Conservation (phyloP, 129 eudicot species). For the Tagetes patula region DNA sequence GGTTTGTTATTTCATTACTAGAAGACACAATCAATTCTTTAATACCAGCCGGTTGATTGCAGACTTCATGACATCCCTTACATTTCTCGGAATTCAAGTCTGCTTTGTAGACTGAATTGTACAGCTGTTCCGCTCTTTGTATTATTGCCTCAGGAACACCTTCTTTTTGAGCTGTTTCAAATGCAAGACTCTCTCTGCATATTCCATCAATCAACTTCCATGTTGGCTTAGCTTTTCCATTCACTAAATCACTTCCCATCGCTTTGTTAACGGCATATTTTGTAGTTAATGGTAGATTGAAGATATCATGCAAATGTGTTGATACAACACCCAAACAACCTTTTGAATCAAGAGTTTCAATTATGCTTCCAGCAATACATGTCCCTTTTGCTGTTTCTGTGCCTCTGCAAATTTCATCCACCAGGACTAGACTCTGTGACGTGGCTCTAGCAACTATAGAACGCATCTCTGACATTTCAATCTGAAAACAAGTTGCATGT, state of each 20-base stretch:
- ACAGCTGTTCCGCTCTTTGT: conserved; percentile 77
- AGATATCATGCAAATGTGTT: conserved; percentile 88
- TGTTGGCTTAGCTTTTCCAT: conserved; percentile 80
- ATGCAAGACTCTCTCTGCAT: conserved; percentile 96
- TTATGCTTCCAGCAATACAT: conserved; percentile 86
- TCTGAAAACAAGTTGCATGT: conserved; percentile 42
- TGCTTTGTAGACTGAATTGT: conserved; percentile 50
- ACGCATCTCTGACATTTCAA: conserved; percentile 97
- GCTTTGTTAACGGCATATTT: conserved; percentile 63
- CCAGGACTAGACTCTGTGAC: conserved; percentile 83
- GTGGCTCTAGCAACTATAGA: conserved; percentile 71
- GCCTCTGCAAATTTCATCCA: conserved; percentile 98
- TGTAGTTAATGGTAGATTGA: conserved; percentile 66
- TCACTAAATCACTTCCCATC: conserved; percentile 65
- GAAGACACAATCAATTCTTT: conserved; percentile 13
- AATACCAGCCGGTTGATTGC: conserved; percentile 25
- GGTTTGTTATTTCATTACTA: conserved; percentile 14
- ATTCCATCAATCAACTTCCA: conserved; percentile 91
- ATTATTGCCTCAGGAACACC: conserved; percentile 69
- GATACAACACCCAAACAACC: conserved; percentile 91
- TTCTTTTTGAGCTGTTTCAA: conserved; percentile 92
- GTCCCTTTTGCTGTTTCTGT: conserved; percentile 98
- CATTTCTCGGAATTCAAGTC: conserved; percentile 21
- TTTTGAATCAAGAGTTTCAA: conserved; percentile 74
- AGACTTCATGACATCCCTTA: conserved; percentile 23